Evolutionary conservation across 257 asterid genomes (phyloP).

Genomic region (Fraxinus excelsior): DNA sequence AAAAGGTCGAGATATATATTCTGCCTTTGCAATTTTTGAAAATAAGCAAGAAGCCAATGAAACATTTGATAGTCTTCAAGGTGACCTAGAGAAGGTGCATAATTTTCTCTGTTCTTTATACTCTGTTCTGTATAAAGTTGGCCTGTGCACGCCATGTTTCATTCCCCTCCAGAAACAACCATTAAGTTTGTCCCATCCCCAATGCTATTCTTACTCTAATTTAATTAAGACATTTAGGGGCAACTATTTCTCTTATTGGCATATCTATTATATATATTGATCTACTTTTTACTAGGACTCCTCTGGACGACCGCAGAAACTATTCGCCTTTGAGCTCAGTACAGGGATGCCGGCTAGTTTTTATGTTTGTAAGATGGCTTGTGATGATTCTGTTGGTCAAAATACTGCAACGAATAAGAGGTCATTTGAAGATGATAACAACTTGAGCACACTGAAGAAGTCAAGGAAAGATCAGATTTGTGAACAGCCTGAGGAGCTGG

Average conservation of each 20-base stretch:
- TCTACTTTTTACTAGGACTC: slow-evolving; percentile 56
- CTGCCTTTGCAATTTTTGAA: slow-evolving; percentile 65
- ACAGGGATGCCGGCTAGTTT: slow-evolving; percentile 45
- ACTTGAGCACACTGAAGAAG: slow-evolving; percentile 41
- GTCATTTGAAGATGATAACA: slow-evolving; percentile 37
- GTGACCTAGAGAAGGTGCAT: slow-evolving; percentile 60
- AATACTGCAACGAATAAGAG: slow-evolving; percentile 47
- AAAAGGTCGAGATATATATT: slow-evolving; percentile 43
- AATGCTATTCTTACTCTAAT: neutral
- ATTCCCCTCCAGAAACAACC: neutral
- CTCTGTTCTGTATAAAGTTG: neutral
- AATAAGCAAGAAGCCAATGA: slow-evolving; percentile 62
- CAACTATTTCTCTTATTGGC: neutral
- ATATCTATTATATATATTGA: neutral
- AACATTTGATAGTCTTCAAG: slow-evolving; percentile 67
- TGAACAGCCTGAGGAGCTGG: neutral
- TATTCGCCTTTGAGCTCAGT: slow-evolving; percentile 46
- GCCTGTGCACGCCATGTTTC: neutral
- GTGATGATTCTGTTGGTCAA: slow-evolving; percentile 14
- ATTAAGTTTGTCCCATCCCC: neutral
- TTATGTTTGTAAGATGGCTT: slow-evolving; percentile 48
- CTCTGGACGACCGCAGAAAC: slow-evolving; percentile 61
- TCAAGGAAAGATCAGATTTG: slow-evolving; percentile 31
- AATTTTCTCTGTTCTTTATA: neutral
- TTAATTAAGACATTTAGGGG: neutral